A percentile compares a stretch with the other conserved stretches of the same genome.
Conservation (phyloP, 164 flowering plant genomes). For the Houttuynia cordata region DNA sequence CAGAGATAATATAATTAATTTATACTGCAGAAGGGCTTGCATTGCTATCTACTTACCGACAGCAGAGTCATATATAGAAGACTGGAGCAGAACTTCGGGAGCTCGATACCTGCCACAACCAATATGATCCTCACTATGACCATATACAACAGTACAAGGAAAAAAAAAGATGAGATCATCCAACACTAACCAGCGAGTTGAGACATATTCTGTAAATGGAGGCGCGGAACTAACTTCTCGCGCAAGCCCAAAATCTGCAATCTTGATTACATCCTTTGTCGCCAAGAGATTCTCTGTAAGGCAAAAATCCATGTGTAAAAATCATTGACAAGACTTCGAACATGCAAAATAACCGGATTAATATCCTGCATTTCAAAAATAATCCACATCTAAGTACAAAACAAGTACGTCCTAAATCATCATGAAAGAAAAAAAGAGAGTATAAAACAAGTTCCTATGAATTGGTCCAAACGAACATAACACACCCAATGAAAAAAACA, state of each 20-base stretch:
- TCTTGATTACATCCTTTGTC: constrained; percentile 58
- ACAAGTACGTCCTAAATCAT: too few species aligned
- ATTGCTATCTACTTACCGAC: constrained; percentile 51
- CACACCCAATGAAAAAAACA: too few species aligned
- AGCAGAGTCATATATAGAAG: constrained; percentile 61
- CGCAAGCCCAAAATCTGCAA: constrained; percentile 98
- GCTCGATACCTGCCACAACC: constrained; percentile 73
- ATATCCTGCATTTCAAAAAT: too few species aligned
- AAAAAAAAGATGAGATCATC: neutral
- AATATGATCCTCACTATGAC: neutral
- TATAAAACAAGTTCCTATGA: too few species aligned
- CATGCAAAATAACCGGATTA: neutral
- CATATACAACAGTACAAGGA: neutral
- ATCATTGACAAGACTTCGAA: neutral
- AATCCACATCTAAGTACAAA: too few species aligned
- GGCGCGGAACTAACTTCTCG: constrained; percentile 71
- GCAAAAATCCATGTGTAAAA: neutral
- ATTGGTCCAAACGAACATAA: too few species aligned
- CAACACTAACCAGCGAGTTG: constrained; percentile 54
- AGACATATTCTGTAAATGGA: constrained; percentile 89
- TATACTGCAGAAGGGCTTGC: too few species aligned
- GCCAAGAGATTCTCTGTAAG: constrained; percentile 64
- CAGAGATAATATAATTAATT: too few species aligned
- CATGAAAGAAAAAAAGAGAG: too few species aligned
- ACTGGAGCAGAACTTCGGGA: constrained; percentile 91